phyloP scores from a whole-genome alignment of 2,329 filamentous ascomycete genomes.

The Berkeleyomyces basicola region DNA sequence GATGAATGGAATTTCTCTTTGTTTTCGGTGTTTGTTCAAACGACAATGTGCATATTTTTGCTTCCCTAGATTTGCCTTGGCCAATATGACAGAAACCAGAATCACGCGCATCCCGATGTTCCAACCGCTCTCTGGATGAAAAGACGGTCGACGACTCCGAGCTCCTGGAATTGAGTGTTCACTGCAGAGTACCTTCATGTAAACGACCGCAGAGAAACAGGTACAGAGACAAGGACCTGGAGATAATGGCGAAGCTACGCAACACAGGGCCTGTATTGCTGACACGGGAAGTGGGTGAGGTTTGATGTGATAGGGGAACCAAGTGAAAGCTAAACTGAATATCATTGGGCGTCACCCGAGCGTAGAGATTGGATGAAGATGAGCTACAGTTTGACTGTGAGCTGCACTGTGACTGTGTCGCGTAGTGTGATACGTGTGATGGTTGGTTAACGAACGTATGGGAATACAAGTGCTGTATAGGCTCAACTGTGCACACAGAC shows the following conservation, averaged over 20 bases:
- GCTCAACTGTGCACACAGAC: neutral
- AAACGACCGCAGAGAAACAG: no score
- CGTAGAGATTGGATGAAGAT: neutral
- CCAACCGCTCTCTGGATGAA: no score
- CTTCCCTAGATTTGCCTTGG: no score
- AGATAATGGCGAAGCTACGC: neutral
- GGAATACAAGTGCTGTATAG: neutral
- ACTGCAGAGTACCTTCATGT: no score
- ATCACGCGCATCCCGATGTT: no score
- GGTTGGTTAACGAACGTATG: neutral
- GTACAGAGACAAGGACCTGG: neutral
- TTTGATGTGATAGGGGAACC: neutral
- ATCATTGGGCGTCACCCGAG: neutral
- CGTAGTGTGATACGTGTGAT: no score
- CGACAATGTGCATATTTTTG: neutral
- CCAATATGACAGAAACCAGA: no score
- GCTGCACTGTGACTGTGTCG: no score
- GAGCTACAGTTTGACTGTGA: no score
- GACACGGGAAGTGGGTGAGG: neutral
- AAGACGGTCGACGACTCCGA: no score
- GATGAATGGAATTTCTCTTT: neutral
- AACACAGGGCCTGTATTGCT: neutral
- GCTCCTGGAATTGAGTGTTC: no score
- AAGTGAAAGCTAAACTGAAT: neutral
- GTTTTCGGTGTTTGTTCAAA: neutral